A percentile compares a stretch with the other conserved stretches of the same genome.
These are phyloP conservation scores for Zalerion maritima DNA, from an alignment of 495 filamentous ascomycete genomes.

Conservation along the genomic window DNA sequence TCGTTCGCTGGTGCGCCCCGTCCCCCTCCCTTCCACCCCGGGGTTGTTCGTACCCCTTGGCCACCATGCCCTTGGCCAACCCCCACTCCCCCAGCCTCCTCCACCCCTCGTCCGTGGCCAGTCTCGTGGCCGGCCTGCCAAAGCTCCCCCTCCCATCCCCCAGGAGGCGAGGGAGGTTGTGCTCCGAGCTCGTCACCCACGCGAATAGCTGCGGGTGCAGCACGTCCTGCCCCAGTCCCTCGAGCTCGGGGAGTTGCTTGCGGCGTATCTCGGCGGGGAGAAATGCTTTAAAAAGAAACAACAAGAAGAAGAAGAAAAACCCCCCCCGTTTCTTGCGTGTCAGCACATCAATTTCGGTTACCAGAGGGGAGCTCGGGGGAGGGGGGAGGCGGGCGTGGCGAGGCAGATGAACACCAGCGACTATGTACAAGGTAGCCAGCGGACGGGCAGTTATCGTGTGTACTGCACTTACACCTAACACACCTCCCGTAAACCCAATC, in stretches of 20 bases:
- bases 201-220: conserved; percentile 28
- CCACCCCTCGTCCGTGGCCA: conserved; percentile 45
- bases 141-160: conserved; percentile 33
- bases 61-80: conserved; percentile 37
- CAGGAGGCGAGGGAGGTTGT: conserved; percentile 38
- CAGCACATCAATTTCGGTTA: no score
- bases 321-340: no score
- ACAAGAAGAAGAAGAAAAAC: no score
- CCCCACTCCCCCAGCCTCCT: conserved; percentile 37
- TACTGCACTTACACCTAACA: conserved; percentile 20
- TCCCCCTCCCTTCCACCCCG: no score
- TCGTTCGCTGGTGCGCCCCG: conserved; percentile 32
- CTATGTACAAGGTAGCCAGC: no score
- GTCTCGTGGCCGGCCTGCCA: conserved; percentile 28
- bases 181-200: conserved; percentile 44
- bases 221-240: conserved; percentile 30
- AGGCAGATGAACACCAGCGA: no score
- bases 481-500: conserved; percentile 29
- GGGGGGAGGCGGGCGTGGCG: no score
- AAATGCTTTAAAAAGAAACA: conserved; percentile 30
- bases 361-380: no score
- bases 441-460: no score
- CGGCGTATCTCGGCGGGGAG: conserved; percentile 23
- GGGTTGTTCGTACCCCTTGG: conserved; percentile 36
- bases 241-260: conserved; percentile 22